Evolutionary conservation across 2,329 filamentous ascomycete genomes (phyloP), one percentile per base, ranked within the genome.

Genomic region (Fusarium secorum): DNA sequence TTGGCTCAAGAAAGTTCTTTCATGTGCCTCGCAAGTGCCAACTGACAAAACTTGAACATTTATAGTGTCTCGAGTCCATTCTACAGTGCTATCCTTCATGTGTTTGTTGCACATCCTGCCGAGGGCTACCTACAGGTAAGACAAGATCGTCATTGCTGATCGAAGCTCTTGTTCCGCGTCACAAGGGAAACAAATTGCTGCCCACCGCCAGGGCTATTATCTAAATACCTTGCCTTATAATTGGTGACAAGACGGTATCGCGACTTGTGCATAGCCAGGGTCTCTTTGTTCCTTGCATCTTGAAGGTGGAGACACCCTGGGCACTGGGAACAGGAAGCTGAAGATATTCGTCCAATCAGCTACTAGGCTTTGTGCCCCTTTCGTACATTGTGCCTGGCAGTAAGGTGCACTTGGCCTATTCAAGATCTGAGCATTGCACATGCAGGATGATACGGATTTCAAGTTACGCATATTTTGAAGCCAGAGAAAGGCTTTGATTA

Each of bases 111-210:
- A 44, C 46, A 33, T 52, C 42, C 63, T 46, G 70, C 73, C 70
- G 62, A 75, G 68, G 73, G 68, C 60, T 72, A 61, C 58, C 60
- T 72, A 61, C 56, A 58, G 53, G 66, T 52, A 62, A 48, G 51
- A 66, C 49, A 60, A 55, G 38, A 36, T 64, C 33, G 52, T 61
- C 38, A 61, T 46, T 59, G 59, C 44, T 59, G 28, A 55, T 66
- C 41, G 51, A 38, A n/a, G 54, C 53, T 38, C 60, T 41, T 24
- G 39, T 45, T 44, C 52, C 49, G 41, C 22, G 41, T 38, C 42
- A 30, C 41, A 45, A 41, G 38, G 30, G 26, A 49, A 49, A 26
- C 33, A 39, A 45, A 44, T 42, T 20, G 15, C 33, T 33, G 17
- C 18, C 41, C 22, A 18, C 17, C 36, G 20, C 24, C 22, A 56